Conservation (phyloP, 208 protist genomes). For the Trichomonas vaginalis region DNA sequence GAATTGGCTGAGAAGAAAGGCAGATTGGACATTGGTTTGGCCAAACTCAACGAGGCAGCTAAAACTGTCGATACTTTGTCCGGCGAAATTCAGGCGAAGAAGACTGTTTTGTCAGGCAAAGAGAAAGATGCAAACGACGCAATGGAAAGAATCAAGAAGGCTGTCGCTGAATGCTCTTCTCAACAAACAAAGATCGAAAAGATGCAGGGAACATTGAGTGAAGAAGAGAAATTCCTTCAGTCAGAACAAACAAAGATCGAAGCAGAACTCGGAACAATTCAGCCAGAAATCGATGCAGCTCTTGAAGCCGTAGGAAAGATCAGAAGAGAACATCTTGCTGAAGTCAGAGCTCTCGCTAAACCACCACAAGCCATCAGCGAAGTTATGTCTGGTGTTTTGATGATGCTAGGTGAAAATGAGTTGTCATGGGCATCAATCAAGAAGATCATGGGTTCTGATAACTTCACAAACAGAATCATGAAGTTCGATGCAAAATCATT, state of each 20-base stretch:
- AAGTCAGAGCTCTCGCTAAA: constrained; percentile 78
- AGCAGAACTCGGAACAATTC: constrained; percentile 63
- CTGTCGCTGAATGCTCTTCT: constrained; percentile 70
- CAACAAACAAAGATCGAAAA: constrained; percentile 73
- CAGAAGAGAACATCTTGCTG: constrained; percentile 64
- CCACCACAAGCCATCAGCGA: constrained; percentile 75
- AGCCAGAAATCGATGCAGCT: constrained; percentile 76
- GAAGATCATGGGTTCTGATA: constrained; percentile 56
- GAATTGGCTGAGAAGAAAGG: constrained; percentile 50
- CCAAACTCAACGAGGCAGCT: constrained; percentile 77
- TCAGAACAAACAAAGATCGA: constrained; percentile 69
- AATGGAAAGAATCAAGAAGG: constrained; percentile 72
- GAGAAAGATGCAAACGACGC: constrained; percentile 75
- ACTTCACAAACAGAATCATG: constrained; percentile 75
- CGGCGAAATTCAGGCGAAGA: constrained; percentile 14
- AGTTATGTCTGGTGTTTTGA: constrained; percentile 78
- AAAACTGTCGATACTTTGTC: constrained; percentile 40
- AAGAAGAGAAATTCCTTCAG: constrained; percentile 65
- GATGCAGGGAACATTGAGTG: constrained; percentile 62
- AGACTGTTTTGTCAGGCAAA: constrained; percentile 57
- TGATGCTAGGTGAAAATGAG: constrained; percentile 66
- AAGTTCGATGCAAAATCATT: constrained; percentile 74
- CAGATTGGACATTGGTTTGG: constrained; percentile 64
- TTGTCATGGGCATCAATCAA: constrained; percentile 75
- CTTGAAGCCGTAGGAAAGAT: constrained; percentile 71